Percentiles rank a stretch among this genome's conserved stretches.
Evolutionary conservation across 495 filamentous ascomycete species (phyloP).

Genomic region (Saxophila tyrrhenica): DNA sequence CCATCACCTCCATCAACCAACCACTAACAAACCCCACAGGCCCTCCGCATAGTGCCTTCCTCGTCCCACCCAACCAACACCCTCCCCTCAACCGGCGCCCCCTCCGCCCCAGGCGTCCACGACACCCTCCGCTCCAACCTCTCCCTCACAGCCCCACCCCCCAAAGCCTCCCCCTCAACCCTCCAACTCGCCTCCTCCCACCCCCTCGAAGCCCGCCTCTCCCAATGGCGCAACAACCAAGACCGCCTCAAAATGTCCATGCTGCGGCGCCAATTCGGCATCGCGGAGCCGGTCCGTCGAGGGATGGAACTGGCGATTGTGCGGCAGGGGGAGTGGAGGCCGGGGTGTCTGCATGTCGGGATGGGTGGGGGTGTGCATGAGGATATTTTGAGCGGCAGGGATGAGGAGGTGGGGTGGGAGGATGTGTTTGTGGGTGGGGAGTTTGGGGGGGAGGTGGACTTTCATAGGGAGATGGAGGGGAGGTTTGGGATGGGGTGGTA

Average conservation of each 20-base stretch:
- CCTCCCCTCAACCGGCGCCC: constrained; percentile 45
- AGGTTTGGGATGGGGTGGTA: constrained; percentile 65
- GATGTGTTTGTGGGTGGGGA: constrained; percentile 63
- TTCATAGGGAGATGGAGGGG: constrained; percentile 92
- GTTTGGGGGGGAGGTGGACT: constrained; percentile 38
- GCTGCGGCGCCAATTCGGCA: constrained; percentile 74
- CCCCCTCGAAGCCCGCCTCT: constrained; percentile 82
- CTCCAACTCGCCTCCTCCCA: constrained; percentile 48
- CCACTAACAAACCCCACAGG: constrained; percentile 40
- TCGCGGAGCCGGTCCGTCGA: constrained; percentile 86
- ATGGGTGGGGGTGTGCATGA: constrained; percentile 30
- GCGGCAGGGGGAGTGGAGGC: constrained; percentile 45
- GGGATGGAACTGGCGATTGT: constrained; percentile 90
- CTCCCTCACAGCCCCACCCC: constrained; percentile 35
- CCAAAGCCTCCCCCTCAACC: constrained; percentile 27
- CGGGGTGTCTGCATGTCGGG: constrained; percentile 28
- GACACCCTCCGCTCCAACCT: constrained; percentile 81
- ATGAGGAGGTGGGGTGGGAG: constrained; percentile 72
- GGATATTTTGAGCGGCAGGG: constrained; percentile 73
- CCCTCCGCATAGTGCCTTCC: constrained; percentile 77
- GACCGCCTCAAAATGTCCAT: constrained; percentile 76
- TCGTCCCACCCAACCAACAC: constrained; percentile 40
- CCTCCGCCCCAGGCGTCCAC: constrained; percentile 81
- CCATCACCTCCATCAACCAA: background rate
- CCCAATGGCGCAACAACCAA: constrained; percentile 74